Evolutionary conservation across 768 basidiomycete species (phyloP), one percentile per base, ranked within the genome.

Genomic region (Krasilnikovozyma curviuscula): DNA sequence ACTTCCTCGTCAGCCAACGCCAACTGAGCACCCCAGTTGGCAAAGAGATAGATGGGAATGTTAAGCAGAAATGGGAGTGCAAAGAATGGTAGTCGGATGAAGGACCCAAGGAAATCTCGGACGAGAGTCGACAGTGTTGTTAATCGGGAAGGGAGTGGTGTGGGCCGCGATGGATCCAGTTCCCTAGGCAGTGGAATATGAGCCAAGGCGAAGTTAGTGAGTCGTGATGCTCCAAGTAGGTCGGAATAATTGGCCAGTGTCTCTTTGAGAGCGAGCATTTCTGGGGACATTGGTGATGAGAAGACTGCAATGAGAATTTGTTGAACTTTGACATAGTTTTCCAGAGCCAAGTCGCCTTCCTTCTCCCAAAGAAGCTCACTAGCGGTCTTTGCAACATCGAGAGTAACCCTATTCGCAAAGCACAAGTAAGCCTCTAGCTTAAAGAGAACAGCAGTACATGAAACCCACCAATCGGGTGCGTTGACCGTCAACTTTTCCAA

Each of bases 301-400:
- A 56, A 45, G 24, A 43, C 40, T 40, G 56, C 28, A 46, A 53
- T 14, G 45, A 58, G 39, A 44, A 33, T 88, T 63, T 98, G 93
- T 13, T 83, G 83, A 48, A 93, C 72, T 12, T 70, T 63, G 19
- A 86, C 79, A 60, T 82, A 91, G 46, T 93, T 77, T 40, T 79
- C 75, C 39, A 91, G 73, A 43, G 76, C 70, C 50, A 97, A 76
- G 27, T 75, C 72, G 51, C 73, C 72, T 50, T 85, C 79, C 50
- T 76, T 71, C 57, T 79, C 79, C 85, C 86, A 97, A n/a, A 98
- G 69, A 32, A 98, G 66, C 60, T 93, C 83, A 44, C 83, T 71
- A 13, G 89, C 85, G 81, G 91, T 95, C 48, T 82, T 76, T 7
- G 86, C 88, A 30, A 76, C 77, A 63, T 81, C 83, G 5, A 93